phyloP scores from a whole-genome alignment of 306 rosid genomes.

The Pyrus communis region DNA sequence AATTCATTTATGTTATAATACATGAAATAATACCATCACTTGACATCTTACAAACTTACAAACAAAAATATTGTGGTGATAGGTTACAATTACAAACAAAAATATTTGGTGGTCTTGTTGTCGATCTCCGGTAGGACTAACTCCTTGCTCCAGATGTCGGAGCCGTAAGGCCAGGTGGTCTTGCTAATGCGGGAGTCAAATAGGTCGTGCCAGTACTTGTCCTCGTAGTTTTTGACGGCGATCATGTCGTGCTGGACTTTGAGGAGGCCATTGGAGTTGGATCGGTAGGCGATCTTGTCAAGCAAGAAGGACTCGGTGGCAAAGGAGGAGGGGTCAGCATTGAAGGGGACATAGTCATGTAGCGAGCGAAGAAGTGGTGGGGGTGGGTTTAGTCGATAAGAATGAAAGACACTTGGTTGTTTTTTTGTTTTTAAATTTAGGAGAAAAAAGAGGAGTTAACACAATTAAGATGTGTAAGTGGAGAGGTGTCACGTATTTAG shows the following conservation, averaged over 20 bases:
- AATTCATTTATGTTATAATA: too few species aligned
- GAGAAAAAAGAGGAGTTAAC: too few species aligned
- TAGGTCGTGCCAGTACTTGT: slow-evolving; percentile 64
- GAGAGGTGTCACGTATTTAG: too few species aligned
- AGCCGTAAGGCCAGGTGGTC: slow-evolving; percentile 82
- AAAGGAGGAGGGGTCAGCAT: slow-evolving; percentile 37
- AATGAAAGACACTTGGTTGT: too few species aligned
- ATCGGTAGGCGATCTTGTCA: slow-evolving; percentile 72
- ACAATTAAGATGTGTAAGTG: too few species aligned
- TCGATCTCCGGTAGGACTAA: slow-evolving; percentile 78
- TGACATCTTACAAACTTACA: not conserved
- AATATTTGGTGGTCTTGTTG: not conserved
- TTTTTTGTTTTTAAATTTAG: too few species aligned
- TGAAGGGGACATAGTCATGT: slow-evolving; percentile 49
- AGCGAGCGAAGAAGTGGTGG: slow-evolving; percentile 59
- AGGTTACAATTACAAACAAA: not conserved
- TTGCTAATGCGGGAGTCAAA: slow-evolving; percentile 72
- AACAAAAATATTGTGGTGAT: not conserved
- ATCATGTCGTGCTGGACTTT: slow-evolving; percentile 66
- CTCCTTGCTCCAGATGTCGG: slow-evolving; percentile 88
- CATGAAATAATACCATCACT: not conserved
- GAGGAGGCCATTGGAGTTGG: slow-evolving; percentile 67
- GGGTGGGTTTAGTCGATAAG: slow-evolving; percentile 4
- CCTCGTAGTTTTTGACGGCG: slow-evolving; percentile 62
- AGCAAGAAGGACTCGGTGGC: slow-evolving; percentile 64